Evolutionary conservation across 23 red algal species (phyloP).

Genomic region (Cyanidiococcus yangmingshanensis): DNA sequence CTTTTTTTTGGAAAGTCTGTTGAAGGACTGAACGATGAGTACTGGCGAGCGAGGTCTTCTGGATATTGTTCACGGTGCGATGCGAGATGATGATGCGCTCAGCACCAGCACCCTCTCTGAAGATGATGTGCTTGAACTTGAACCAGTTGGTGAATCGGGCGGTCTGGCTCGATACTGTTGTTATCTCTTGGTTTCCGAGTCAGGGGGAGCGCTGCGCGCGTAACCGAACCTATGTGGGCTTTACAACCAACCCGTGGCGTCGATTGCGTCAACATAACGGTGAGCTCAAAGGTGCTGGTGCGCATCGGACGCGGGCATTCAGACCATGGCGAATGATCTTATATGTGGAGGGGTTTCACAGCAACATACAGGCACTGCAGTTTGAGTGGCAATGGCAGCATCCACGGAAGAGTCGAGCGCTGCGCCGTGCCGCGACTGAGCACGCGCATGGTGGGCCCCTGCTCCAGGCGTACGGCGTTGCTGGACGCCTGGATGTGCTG

Average conservation of each 20-base stretch:
- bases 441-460: background rate
- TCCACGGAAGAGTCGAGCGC: constrained; percentile 21
- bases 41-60: too few species aligned
- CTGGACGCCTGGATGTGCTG: background rate
- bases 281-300: constrained; percentile 45
- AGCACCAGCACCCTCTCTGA: background rate
- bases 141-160: background rate
- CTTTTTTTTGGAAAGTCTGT: too few species aligned
- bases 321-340: constrained; percentile 73
- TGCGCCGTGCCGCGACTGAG: background rate
- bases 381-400: constrained; percentile 99
- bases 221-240: constrained; percentile 88
- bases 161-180: constrained; percentile 12
- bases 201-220: background rate
- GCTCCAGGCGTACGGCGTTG: background rate
- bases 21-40: too few species aligned
- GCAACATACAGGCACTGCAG: constrained; percentile 58
- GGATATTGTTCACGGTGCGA: too few species aligned
- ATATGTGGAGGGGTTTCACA: constrained; percentile 65
- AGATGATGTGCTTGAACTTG: background rate
- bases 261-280: constrained; percentile 90
- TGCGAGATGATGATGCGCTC: background rate
- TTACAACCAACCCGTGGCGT: constrained; percentile 71
- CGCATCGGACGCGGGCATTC: constrained; percentile 43
- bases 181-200: constrained; percentile 22